Base-by-base conservation (phyloP, 805 yeast genomes). In the Candida methanosorbosa region DNA sequence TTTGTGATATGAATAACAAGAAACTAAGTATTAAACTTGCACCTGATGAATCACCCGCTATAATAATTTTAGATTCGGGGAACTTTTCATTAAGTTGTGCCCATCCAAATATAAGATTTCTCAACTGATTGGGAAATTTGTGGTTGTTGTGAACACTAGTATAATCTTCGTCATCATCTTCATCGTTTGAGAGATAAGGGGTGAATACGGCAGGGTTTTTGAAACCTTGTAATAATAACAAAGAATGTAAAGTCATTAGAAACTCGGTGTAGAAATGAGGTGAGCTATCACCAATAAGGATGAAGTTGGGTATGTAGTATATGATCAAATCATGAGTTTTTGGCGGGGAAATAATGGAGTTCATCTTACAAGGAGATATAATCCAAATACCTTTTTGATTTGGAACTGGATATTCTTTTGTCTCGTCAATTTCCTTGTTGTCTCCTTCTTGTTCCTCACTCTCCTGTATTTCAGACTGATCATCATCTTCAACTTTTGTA, bases 11-110 rank as follows among this genome's bases (percentile, higher is more conserved):
- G 41, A 62, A 64, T 15, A 64, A 50, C 33, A 68, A 35, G 34
- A 64, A 43, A 11, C 64, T 45, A 31, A 68, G 39, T 3, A 56
- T 52, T 26, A 67, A 39, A n/a, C 63, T 65, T 0, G 69, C 75
- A 1, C 78, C 78, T 4, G 61, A 48, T 0, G 75, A 68, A 34
- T 72, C 75, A 0, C 77, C 78, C 32, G 57, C 45, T 4, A 67
- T 30, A 4, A 66, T 49, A 3, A 53, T 30, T 18, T 53, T 53
- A 1, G 69, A 49, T 0, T 37, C 32, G 0, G 58, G 58, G 30
- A 45, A 35, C 4, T 26, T 37, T 20, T 6, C 18, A 6, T 36
- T 21, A 6, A 63, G 38, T 31, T 52, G 48, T 14, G 44, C 42
- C 63, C 70, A 69, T 0, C 54, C 61, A 3, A 36, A 38, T 3